Conservation (phyloP, 164 flowering plant species). For the Piper longum region DNA sequence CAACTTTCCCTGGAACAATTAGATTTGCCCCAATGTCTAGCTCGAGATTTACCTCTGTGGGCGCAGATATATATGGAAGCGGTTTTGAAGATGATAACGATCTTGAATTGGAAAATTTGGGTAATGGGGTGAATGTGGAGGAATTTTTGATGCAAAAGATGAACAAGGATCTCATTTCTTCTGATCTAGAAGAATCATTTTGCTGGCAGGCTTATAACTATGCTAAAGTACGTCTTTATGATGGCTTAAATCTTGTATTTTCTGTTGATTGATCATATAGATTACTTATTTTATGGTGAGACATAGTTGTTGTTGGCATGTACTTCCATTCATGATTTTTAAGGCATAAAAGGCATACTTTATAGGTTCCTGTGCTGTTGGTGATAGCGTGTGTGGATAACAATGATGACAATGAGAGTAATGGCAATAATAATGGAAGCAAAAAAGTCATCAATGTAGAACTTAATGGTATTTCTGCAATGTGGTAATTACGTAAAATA, state of each 20-base stretch:
- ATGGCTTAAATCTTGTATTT: neutral
- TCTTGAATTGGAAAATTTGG: slow-evolving; percentile 44
- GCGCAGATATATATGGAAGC: slow-evolving; percentile 23
- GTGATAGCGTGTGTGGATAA: no score
- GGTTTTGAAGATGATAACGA: slow-evolving; percentile 75
- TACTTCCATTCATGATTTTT: no score
- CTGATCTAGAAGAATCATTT: slow-evolving; percentile 92
- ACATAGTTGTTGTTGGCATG: no score
- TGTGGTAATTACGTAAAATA: no score
- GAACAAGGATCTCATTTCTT: slow-evolving; percentile 81
- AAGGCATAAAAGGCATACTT: no score
- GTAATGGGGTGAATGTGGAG: slow-evolving; percentile 59
- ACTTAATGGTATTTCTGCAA: no score
- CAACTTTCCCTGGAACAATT: slow-evolving; percentile 91
- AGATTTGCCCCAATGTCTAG: slow-evolving; percentile 66
- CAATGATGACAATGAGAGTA: no score
- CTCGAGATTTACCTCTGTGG: slow-evolving; percentile 25
- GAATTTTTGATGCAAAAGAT: slow-evolving; percentile 75
- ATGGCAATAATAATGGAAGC: no score
- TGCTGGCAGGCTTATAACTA: slow-evolving; percentile 92
- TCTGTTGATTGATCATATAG: neutral
- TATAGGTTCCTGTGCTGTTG: no score
- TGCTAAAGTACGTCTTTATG: slow-evolving; percentile 52
- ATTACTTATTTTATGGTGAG: no score
- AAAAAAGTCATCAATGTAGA: no score